Percentiles rank a stretch among this genome's conserved stretches.
These are phyloP conservation scores for Fusarium begoniae DNA, from an alignment of 2,329 filamentous ascomycete species.

Conservation along the genomic window DNA sequence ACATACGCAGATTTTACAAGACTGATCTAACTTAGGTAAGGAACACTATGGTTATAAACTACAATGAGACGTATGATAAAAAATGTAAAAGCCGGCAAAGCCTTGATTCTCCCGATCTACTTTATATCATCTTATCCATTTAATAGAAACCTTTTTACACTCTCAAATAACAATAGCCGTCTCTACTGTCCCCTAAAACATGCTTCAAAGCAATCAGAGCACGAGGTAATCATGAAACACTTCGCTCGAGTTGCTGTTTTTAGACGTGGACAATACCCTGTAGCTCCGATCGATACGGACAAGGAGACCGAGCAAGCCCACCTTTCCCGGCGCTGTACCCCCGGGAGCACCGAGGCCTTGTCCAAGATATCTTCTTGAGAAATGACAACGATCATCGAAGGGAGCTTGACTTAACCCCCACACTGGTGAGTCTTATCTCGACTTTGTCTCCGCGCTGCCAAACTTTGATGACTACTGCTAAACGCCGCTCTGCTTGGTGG, in stretches of 20 bases:
- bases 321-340: background rate
- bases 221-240: background rate
- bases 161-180: background rate
- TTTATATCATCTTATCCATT: background rate
- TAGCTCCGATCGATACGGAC: background rate
- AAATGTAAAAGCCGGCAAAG: background rate
- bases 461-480: background rate
- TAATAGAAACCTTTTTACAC: background rate
- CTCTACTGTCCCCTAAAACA: background rate
- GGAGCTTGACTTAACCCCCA: background rate
- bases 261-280: slow-evolving; percentile 13
- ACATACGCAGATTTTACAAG: background rate
- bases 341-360: slow-evolving; percentile 5
- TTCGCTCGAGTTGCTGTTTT: slow-evolving; percentile 17
- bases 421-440: background rate
- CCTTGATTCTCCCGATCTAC: background rate
- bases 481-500: background rate
- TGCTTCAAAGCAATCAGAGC: background rate
- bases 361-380: background rate
- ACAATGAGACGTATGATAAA: background rate
- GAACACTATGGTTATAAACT: background rate
- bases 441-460: background rate
- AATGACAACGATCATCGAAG: background rate
- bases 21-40: too few species aligned
- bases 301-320: background rate